These are phyloP conservation scores for Lachnellula suecica DNA, from an alignment of 2,329 filamentous ascomycete genomes.

Conservation along the genomic window DNA sequence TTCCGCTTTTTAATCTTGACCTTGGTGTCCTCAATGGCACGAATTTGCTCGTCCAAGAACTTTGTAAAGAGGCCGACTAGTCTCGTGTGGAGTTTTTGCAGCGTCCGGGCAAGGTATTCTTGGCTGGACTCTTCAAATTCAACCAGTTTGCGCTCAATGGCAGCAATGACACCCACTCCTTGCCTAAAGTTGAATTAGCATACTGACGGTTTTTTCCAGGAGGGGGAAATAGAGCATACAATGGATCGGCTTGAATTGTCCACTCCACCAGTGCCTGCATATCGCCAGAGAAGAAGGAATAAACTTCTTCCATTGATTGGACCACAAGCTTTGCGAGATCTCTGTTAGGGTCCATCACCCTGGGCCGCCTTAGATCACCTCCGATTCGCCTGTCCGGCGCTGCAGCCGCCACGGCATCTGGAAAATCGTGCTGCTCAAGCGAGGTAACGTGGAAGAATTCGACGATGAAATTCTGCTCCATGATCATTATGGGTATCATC, in stretches of 20 bases:
- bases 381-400: slow-evolving; percentile 68
- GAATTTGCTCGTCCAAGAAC: slow-evolving; percentile 92
- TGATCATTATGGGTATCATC: slow-evolving; percentile 77
- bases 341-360: slow-evolving; percentile 85
- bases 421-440: slow-evolving; percentile 76
- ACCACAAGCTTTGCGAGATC: slow-evolving; percentile 81
- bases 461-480: slow-evolving; percentile 96
- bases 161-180: slow-evolving; percentile 82
- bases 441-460: slow-evolving; percentile 96
- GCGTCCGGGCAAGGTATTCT: slow-evolving; percentile 77
- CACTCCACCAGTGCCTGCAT: slow-evolving; percentile 80
- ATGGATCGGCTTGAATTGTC: slow-evolving; percentile 75
- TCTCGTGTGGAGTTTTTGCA: slow-evolving; percentile 77
- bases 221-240: slow-evolving; percentile 73
- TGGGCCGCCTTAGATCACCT: slow-evolving; percentile 70
- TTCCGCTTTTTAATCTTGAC: slow-evolving; percentile 99
- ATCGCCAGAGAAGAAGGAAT: slow-evolving; percentile 76
- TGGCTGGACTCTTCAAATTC: slow-evolving; percentile 89
- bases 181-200: slow-evolving; percentile 62
- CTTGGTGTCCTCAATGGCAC: slow-evolving; percentile 95
- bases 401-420: slow-evolving; percentile 69
- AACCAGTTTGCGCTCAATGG: slow-evolving; percentile 74
- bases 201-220: too few species aligned
- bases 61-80: slow-evolving; percentile 77
- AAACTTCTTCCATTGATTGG: slow-evolving; percentile 87